phyloP scores from a whole-genome alignment of 2,329 filamentous ascomycete genomes.

The Aspergillus transmontanensis region DNA sequence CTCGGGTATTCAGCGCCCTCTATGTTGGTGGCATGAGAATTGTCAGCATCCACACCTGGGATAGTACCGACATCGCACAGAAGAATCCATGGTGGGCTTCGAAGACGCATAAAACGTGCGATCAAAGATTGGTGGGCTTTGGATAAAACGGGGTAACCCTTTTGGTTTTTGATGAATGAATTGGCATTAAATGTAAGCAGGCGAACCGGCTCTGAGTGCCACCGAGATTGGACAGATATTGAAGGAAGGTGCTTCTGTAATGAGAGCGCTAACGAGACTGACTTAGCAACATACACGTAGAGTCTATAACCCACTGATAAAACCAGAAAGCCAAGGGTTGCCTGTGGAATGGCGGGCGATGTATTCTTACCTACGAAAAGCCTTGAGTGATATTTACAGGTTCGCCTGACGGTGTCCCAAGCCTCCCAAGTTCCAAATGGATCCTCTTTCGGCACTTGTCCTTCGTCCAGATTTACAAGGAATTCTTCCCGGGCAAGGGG shows the following conservation, averaged over 20 bases:
- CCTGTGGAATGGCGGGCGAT: background rate
- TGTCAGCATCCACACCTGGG: slow-evolving; percentile 45
- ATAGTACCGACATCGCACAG: slow-evolving; percentile 61
- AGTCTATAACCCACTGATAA: background rate
- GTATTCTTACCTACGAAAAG: slow-evolving; percentile 76
- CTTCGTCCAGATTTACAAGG: slow-evolving; percentile 32
- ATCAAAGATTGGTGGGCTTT: slow-evolving; percentile 62
- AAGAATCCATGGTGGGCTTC: slow-evolving; percentile 62
- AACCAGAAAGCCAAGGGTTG: background rate
- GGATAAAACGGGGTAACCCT: slow-evolving; percentile 61
- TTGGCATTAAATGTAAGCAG: slow-evolving; percentile 56
- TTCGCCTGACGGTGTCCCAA: slow-evolving; percentile 83
- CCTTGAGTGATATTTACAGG: slow-evolving; percentile 81
- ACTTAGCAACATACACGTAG: slow-evolving; percentile 18
- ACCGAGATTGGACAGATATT: slow-evolving; percentile 58
- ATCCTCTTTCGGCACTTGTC: slow-evolving; percentile 58
- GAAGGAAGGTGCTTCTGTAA: slow-evolving; percentile 63
- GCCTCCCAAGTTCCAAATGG: slow-evolving; percentile 86
- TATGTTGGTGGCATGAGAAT: slow-evolving; percentile 21
- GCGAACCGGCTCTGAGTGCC: slow-evolving; percentile 65
- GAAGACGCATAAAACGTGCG: slow-evolving; percentile 59
- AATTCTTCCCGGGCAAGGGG: slow-evolving; percentile 47
- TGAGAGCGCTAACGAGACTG: slow-evolving; percentile 52
- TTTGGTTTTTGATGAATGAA: slow-evolving; percentile 60
- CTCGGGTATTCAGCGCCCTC: slow-evolving; percentile 62